These are phyloP conservation scores for Akanthomyces lecanii DNA, from an alignment of 2,329 filamentous ascomycete genomes.

Conservation along the genomic window DNA sequence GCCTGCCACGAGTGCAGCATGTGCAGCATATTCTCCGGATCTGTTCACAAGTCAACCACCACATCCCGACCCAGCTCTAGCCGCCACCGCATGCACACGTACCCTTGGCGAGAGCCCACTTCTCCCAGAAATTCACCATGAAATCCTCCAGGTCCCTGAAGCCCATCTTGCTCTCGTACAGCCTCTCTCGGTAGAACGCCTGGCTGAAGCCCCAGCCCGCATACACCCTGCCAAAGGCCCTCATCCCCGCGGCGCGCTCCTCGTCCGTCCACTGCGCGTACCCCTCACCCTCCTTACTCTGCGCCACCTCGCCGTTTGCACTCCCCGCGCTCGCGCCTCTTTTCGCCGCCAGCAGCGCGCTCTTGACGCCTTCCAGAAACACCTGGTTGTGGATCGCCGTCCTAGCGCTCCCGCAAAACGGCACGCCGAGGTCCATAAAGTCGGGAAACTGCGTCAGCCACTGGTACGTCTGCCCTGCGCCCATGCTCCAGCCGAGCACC, in stretches of 20 bases:
- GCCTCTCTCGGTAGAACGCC: slow-evolving; percentile 67
- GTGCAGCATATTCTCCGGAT: slow-evolving; percentile 68
- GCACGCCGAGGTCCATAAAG: slow-evolving; percentile 43
- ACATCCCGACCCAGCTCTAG: too few species aligned
- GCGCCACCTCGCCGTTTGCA: slow-evolving; percentile 26
- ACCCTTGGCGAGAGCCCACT: slow-evolving; percentile 63
- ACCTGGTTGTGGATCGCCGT: slow-evolving; percentile 50
- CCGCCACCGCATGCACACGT: background rate
- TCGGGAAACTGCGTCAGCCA: slow-evolving; percentile 46
- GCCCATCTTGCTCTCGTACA: slow-evolving; percentile 62
- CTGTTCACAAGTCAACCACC: slow-evolving; percentile 29
- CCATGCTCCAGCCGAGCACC: slow-evolving; percentile 55
- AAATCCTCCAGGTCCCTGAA: slow-evolving; percentile 69
- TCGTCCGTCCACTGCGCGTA: slow-evolving; percentile 36
- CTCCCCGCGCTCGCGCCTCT: slow-evolving; percentile 48
- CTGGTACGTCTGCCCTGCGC: slow-evolving; percentile 50
- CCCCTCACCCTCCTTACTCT: slow-evolving; percentile 10
- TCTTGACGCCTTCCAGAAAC: slow-evolving; percentile 51
- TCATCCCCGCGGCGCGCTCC: slow-evolving; percentile 45
- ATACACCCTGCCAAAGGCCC: slow-evolving; percentile 70
- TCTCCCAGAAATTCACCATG: slow-evolving; percentile 71
- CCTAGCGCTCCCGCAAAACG: slow-evolving; percentile 47
- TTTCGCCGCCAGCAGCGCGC: slow-evolving; percentile 40
- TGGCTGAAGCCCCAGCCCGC: slow-evolving; percentile 80
- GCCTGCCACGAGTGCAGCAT: slow-evolving; percentile 80